Conservation (phyloP, 2,329 filamentous ascomycete genomes). For the Fusarium sp. region DNA sequence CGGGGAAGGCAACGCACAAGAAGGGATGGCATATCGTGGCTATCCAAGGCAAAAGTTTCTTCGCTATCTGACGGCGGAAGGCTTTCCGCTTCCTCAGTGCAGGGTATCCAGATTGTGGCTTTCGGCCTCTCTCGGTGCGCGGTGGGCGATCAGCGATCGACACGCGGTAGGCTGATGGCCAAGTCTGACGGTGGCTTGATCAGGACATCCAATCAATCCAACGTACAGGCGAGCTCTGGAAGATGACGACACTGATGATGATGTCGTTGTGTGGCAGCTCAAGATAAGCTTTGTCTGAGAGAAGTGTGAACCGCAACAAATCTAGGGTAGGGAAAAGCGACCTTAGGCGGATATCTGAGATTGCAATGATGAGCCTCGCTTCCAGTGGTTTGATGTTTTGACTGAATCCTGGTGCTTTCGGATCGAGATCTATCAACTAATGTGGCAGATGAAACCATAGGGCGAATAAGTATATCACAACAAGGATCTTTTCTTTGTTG, state of each 20-base stretch:
- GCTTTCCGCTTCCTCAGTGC: slow-evolving; percentile 15
- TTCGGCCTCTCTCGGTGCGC: slow-evolving; percentile 24
- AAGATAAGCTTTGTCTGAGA: slow-evolving; percentile 10
- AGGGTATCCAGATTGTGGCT: neutral
- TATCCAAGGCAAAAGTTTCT: slow-evolving; percentile 1
- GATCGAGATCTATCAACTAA: slow-evolving; percentile 5
- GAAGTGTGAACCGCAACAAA: neutral
- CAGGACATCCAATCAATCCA: slow-evolving; percentile 17
- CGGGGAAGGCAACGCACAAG: slow-evolving; percentile 22
- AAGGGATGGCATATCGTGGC: neutral
- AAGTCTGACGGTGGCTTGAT: slow-evolving; percentile 25
- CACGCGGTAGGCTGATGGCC: slow-evolving; percentile 22
- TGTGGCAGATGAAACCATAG: neutral
- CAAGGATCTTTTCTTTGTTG: slow-evolving; percentile 9
- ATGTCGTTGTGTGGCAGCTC: slow-evolving; percentile 2
- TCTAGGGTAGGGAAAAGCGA: slow-evolving; percentile 6
- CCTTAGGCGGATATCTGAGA: neutral
- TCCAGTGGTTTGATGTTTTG: neutral
- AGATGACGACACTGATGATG: slow-evolving; percentile 29
- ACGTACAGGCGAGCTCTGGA: slow-evolving; percentile 7
- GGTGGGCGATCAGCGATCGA: slow-evolving; percentile 29
- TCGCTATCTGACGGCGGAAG: slow-evolving; percentile 28
- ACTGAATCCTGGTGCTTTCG: neutral
- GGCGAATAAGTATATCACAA: neutral
- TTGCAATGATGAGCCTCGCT: slow-evolving; percentile 17